A percentile compares a stretch with the other conserved stretches of the same genome.
Conservation (phyloP, 2,329 filamentous ascomycete species). For the Diaporthe nobilis region DNA sequence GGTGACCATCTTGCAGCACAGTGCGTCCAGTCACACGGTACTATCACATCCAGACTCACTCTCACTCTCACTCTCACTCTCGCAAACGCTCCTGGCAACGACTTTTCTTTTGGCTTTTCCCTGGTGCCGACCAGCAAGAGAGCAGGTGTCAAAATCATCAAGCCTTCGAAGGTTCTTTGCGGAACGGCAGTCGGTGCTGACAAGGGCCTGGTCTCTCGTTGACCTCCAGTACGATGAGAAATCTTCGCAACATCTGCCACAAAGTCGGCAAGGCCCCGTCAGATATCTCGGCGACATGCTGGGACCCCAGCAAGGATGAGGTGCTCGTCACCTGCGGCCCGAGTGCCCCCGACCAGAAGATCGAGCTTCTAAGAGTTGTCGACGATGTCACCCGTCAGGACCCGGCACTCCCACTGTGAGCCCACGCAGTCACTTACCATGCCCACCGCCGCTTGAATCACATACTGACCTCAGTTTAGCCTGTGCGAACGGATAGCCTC, state of each 20-base stretch:
- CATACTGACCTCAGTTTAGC: slow-evolving; percentile 43
- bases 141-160: slow-evolving; percentile 34
- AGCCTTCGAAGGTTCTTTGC: slow-evolving; percentile 18
- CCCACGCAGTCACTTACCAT: background rate
- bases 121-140: slow-evolving; percentile 16
- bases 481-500: slow-evolving; percentile 72
- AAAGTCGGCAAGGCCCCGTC: slow-evolving; percentile 73
- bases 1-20: slow-evolving; percentile 25
- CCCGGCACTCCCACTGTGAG: slow-evolving; percentile 55
- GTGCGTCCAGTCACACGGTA: slow-evolving; percentile 11
- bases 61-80: slow-evolving; percentile 22
- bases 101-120: background rate
- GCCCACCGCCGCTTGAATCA: background rate
- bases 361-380: slow-evolving; percentile 76
- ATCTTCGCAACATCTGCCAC: slow-evolving; percentile 84
- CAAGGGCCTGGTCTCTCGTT: slow-evolving; percentile 27
- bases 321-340: slow-evolving; percentile 90
- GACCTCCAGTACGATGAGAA: slow-evolving; percentile 76
- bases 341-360: slow-evolving; percentile 74
- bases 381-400: slow-evolving; percentile 53
- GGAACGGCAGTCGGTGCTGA: slow-evolving; percentile 2
- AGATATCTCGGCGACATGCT: slow-evolving; percentile 82
- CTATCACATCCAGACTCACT: slow-evolving; percentile 13
- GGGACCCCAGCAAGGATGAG: slow-evolving; percentile 85
- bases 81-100: slow-evolving; percentile 18